Conservation (phyloP, 192 early-diverging fungal genomes). For the Backusella morwellensis region DNA sequence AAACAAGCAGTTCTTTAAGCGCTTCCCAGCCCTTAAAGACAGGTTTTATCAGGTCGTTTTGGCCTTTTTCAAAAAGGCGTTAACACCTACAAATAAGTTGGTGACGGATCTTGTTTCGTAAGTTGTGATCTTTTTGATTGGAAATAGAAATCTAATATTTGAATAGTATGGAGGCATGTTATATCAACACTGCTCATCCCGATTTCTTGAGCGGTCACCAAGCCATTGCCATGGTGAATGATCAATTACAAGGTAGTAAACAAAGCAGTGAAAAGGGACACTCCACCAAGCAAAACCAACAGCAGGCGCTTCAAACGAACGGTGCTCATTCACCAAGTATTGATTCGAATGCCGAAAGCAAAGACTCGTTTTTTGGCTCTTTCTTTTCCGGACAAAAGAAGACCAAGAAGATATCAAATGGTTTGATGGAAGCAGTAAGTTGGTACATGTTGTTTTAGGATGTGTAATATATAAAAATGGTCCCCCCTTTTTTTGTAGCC, state of each 20-base stretch:
- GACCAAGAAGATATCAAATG: constrained; percentile 58
- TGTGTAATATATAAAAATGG: not conserved
- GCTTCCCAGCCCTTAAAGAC: constrained; percentile 94
- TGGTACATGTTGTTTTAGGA: not conserved
- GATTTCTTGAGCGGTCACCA: constrained; percentile 98
- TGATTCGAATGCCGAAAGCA: not conserved
- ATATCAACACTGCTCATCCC: constrained; percentile 99
- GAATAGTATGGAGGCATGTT: constrained; percentile 85
- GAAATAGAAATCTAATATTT: too few relatives aligned
- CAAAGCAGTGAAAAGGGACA: not conserved
- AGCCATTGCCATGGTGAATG: constrained; percentile 90
- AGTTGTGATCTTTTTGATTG: not conserved
- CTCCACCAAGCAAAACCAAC: not conserved
- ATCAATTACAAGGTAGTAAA: constrained; percentile 38
- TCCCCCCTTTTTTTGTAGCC: constrained; percentile 49
- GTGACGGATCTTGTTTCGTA: constrained; percentile 88
- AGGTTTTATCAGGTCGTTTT: constrained; percentile 95
- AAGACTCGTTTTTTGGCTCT: constrained; percentile 87
- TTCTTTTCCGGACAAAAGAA: constrained; percentile 86
- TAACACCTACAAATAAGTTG: constrained; percentile 91
- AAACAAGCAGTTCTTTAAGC: constrained; percentile 87
- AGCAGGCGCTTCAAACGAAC: constrained; percentile 15
- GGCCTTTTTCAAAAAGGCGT: constrained; percentile 88
- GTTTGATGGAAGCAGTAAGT: constrained; percentile 67
- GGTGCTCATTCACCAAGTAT: not conserved